Evolutionary conservation across 1,284 basidiomycete species (phyloP).

Genomic region (Cutaneotrichosporon spelunceum): DNA sequence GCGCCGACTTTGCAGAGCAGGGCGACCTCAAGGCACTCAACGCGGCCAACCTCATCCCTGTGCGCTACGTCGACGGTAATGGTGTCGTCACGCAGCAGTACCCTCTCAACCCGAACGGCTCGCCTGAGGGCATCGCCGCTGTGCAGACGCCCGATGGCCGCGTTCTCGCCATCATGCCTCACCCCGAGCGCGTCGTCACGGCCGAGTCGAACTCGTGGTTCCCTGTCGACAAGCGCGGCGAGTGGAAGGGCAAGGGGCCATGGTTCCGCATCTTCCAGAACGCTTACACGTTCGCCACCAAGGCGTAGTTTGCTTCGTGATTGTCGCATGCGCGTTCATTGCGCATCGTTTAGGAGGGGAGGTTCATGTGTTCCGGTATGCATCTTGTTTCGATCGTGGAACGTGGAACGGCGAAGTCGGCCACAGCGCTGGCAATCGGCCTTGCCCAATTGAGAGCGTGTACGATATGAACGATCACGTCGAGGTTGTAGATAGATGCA

Average conservation of each 20-base stretch:
- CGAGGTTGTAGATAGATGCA: neutral
- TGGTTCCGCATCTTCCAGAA: slow-evolving; percentile 97
- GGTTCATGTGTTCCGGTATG: neutral
- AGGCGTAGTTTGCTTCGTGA: slow-evolving; percentile 7
- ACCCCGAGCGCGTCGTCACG: slow-evolving; percentile 76
- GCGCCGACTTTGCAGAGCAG: slow-evolving; percentile 64
- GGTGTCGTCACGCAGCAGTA: slow-evolving; percentile 69
- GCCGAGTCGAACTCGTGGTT: slow-evolving; percentile 85
- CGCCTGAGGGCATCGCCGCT: slow-evolving; percentile 79
- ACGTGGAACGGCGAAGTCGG: too few relatives aligned
- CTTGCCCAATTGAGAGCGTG: neutral
- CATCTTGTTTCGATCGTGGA: neutral
- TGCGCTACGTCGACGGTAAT: slow-evolving; percentile 72
- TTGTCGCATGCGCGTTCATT: neutral
- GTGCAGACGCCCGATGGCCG: slow-evolving; percentile 81
- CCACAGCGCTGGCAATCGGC: too few relatives aligned
- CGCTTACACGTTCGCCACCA: slow-evolving; percentile 57
- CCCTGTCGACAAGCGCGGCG: slow-evolving; percentile 60
- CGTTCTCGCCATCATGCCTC: slow-evolving; percentile 93
- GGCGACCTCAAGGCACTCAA: slow-evolving; percentile 54
- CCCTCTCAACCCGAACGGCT: slow-evolving; percentile 95
- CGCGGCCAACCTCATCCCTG: slow-evolving; percentile 59
- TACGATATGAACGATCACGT: neutral
- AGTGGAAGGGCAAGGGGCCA: slow-evolving; percentile 71
- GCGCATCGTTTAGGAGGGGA: neutral